Evolutionary conservation across 176 grass and related monocot species (phyloP), one percentile per base, ranked within the genome.

Genomic region (Cenchrus americanus): DNA sequence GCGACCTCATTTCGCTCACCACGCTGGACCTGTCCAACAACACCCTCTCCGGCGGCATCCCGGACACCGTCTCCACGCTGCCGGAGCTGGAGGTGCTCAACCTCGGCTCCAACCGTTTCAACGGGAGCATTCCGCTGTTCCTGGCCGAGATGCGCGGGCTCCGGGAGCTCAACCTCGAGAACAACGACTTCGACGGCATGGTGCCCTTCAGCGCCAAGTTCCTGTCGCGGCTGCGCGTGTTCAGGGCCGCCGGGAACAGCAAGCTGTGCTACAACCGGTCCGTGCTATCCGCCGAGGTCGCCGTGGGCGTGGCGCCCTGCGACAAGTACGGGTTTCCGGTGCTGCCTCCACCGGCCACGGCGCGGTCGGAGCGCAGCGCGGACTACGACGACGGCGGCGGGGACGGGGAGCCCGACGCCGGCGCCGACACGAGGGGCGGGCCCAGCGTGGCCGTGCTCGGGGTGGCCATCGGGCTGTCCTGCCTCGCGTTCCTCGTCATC

Each of bases 181-280:
- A 84, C 75, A 99, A 99, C 84, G 87, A 96, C 86, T 96, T 99
- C 82, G 89, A 94, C 57, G 96, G 96, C 44, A 63, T 96, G n/a
- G 27, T 99, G 26, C 91, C 93, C 6, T 99, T 99, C 83, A 86
- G 83, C 57, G 69, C 89, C 41, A 89, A 87, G 44, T 99, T 94
- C 91, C 34, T 99, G 30, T 77, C 89, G 40, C 67, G 75, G 70
- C 75, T 99, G 3, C 72, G 86, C 8, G 80, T 89, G 10, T 96
- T 99, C 80, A 96, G 86, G 86, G 83, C 86, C 4, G 89, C 87
- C 40, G 96, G 93, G 17, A 99, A 99, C 75, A 46, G 51, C 75
- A 92, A 96, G 82, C 93, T 99, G 68, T 99, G 96, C 86, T 99
- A 94, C 85, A 99, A 99, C 80, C 67, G 89, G 41, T 94, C 96